A percentile compares a stretch with the other conserved stretches of the same genome.
Conservation (phyloP, 208 protist species). For the Acanthamoeba culbertsoni region DNA sequence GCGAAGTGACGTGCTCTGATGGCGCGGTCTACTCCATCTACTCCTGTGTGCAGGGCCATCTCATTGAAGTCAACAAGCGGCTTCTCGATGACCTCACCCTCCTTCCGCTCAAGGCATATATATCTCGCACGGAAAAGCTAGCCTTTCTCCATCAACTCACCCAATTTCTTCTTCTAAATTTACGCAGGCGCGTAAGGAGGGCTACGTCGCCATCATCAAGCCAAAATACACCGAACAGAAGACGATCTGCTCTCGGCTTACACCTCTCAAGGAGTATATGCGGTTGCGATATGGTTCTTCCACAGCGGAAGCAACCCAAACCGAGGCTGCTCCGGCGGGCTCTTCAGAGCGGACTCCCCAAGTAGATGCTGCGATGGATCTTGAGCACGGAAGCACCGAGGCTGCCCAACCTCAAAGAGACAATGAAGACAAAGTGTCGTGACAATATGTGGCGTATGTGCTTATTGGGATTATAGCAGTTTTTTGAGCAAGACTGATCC, state of each 20-base stretch:
- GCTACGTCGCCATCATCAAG: slow-evolving; percentile 47
- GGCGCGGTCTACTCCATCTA: neutral
- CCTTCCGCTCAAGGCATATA: neutral
- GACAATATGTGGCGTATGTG: too few relatives aligned
- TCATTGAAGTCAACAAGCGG: slow-evolving; percentile 46
- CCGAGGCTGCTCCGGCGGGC: too few relatives aligned
- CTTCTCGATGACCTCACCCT: neutral
- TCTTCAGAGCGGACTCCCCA: too few relatives aligned
- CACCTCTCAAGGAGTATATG: neutral
- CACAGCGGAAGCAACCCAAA: too few relatives aligned
- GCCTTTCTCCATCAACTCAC: neutral
- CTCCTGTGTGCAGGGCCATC: slow-evolving; percentile 13
- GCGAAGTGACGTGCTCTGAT: slow-evolving; percentile 49
- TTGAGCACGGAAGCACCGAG: too few relatives aligned
- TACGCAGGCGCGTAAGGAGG: slow-evolving; percentile 16
- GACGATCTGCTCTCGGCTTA: neutral
- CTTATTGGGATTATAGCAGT: too few relatives aligned
- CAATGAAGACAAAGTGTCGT: too few relatives aligned
- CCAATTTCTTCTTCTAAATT: neutral
- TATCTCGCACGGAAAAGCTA: neutral
- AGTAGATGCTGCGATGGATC: too few relatives aligned
- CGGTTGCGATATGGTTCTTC: too few relatives aligned
- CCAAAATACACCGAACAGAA: neutral
- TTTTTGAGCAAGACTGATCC: too few relatives aligned
- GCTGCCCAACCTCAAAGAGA: too few relatives aligned